phyloP scores from a whole-genome alignment of 1,284 basidiomycete species.

The Vanrija humicola region DNA sequence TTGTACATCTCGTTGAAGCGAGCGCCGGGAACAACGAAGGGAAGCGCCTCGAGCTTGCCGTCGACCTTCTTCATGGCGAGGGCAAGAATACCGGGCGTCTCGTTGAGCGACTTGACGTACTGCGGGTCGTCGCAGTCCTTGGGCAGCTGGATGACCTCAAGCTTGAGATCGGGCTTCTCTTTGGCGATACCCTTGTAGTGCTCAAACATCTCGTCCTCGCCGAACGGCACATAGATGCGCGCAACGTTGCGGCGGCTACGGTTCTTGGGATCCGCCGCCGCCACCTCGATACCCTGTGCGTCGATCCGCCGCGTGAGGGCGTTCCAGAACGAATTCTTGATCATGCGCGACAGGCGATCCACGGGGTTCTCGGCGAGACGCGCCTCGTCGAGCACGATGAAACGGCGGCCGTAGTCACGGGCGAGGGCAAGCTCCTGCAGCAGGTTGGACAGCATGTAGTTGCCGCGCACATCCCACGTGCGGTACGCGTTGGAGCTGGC shows the following conservation, averaged over 20 bases:
- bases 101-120: slow-evolving; percentile 90
- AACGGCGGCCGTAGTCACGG: slow-evolving; percentile 89
- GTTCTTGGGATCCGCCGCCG: slow-evolving; percentile 96
- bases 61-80: slow-evolving; percentile 86
- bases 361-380: slow-evolving; percentile 96
- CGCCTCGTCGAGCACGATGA: slow-evolving; percentile 95
- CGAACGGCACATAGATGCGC: slow-evolving; percentile 89
- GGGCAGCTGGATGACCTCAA: slow-evolving; percentile 87
- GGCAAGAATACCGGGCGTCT: slow-evolving; percentile 87
- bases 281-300: slow-evolving; percentile 92
- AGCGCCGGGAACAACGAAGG: slow-evolving; percentile 95
- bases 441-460: slow-evolving; percentile 98
- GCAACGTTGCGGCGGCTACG: slow-evolving; percentile 78
- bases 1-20: slow-evolving; percentile 87
- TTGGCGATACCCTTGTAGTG: slow-evolving; percentile 67
- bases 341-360: slow-evolving; percentile 94
- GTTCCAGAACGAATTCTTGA: slow-evolving; percentile 97
- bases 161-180: slow-evolving; percentile 82
- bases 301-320: slow-evolving; percentile 94
- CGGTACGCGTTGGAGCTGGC: slow-evolving; percentile 97
- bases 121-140: slow-evolving; percentile 75
- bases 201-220: slow-evolving; percentile 86
- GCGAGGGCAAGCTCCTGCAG: slow-evolving; percentile 96
- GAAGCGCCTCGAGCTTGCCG: slow-evolving; percentile 79
- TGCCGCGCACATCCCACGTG: slow-evolving; percentile 90